phyloP scores from a whole-genome alignment of 441 rosid genomes.

The Eutrema salsugineum region DNA sequence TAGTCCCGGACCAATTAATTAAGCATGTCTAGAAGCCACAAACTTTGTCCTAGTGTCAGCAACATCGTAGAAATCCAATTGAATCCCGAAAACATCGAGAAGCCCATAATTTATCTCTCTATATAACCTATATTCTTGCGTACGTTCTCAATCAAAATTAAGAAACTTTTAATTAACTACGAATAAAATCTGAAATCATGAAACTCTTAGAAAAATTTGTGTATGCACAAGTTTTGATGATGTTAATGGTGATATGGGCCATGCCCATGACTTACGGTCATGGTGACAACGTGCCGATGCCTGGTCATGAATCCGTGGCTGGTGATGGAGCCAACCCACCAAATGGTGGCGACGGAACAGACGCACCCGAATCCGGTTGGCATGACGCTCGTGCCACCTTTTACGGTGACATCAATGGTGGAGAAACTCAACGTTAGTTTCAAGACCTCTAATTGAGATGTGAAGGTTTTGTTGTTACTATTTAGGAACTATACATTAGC shows the following conservation, averaged over 20 bases:
- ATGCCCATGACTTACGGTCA: slow-evolving; percentile 3
- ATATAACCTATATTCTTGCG: not conserved
- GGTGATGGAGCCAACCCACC: not conserved
- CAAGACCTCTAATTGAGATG: not conserved
- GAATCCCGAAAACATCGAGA: slow-evolving; percentile 70
- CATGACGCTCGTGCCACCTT: slow-evolving; percentile 29
- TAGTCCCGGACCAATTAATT: too few relatives aligned
- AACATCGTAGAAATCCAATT: slow-evolving; percentile 74
- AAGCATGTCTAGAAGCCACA: slow-evolving; percentile 83
- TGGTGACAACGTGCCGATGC: not conserved
- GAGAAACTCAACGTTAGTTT: slow-evolving; percentile 14
- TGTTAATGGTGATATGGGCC: slow-evolving; percentile 5
- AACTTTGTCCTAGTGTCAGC: slow-evolving; percentile 67
- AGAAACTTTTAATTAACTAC: not conserved
- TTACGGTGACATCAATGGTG: slow-evolving; percentile 34
- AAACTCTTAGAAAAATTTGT: not conserved
- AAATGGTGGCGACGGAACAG: not conserved
- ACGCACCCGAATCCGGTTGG: slow-evolving; percentile 17
- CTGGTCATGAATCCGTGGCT: not conserved
- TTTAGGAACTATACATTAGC: not conserved
- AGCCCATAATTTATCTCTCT: slow-evolving; percentile 20
- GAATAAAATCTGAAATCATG: slow-evolving; percentile 4
- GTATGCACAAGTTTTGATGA: not conserved
- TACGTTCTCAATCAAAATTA: not conserved
- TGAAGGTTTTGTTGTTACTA: not conserved